Conservation (phyloP, 345 rosid species). For the Melastoma malabathricum region DNA sequence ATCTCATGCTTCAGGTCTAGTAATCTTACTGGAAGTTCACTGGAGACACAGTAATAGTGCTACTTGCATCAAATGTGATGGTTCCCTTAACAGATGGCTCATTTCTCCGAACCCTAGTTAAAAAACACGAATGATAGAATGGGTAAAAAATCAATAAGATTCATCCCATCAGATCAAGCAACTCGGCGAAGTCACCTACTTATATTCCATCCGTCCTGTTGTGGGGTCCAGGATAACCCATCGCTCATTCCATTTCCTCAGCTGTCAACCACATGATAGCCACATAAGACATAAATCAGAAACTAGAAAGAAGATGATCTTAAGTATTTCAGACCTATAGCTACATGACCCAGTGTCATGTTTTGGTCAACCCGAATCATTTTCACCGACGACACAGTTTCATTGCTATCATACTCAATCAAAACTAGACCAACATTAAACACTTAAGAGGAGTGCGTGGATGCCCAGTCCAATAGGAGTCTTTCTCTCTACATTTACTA, state of each 20-base stretch:
- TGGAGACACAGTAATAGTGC: constrained; percentile 76
- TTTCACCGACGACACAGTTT: too few relatives aligned
- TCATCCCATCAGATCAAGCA: not conserved
- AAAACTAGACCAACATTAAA: too few relatives aligned
- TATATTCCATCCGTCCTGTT: constrained; percentile 91
- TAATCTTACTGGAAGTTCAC: constrained; percentile 87
- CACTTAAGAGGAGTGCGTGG: too few relatives aligned
- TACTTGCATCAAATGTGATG: constrained; percentile 69
- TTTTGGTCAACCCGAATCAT: too few relatives aligned
- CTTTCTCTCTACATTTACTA: too few relatives aligned
- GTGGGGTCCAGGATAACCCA: constrained; percentile 98
- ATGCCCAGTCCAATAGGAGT: too few relatives aligned
- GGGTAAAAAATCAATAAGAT: not conserved
- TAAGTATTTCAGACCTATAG: not conserved
- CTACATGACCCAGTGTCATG: too few relatives aligned
- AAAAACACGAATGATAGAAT: constrained; percentile 5
- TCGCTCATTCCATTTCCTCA: constrained; percentile 95
- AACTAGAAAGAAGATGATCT: not conserved
- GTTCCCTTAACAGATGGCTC: constrained; percentile 82
- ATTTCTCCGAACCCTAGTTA: constrained; percentile 68
- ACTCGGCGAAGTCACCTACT: constrained; percentile 28
- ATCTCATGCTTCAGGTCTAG: not conserved
- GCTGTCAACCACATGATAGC: constrained; percentile 22
- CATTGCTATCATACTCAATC: too few relatives aligned
- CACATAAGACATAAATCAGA: constrained; percentile 1